Evolutionary conservation across 2,329 filamentous ascomycete species (phyloP).

Genomic region (Fusarium burgessii): DNA sequence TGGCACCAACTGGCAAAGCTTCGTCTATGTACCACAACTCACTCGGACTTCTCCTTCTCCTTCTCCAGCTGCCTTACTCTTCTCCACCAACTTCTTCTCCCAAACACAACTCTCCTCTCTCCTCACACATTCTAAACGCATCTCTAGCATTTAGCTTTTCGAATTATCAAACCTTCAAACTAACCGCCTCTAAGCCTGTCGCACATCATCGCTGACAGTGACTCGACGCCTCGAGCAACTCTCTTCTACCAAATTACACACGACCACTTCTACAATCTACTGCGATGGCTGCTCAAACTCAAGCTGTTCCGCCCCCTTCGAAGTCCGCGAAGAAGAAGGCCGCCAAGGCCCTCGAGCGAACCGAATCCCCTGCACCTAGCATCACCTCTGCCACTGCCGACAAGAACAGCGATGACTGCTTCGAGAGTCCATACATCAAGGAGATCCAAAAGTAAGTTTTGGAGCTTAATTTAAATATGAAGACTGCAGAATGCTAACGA

Average conservation of each 20-base stretch:
- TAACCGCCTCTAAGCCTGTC: slow-evolving; percentile 32
- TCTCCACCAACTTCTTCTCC: slow-evolving; percentile 22
- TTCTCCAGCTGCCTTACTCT: slow-evolving; percentile 13
- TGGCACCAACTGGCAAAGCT: slow-evolving; percentile 28
- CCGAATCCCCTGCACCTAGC: slow-evolving; percentile 67
- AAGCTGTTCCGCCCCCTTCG: slow-evolving; percentile 69
- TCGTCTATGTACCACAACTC: slow-evolving; percentile 34
- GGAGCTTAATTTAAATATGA: background rate
- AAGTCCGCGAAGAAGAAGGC: slow-evolving; percentile 78
- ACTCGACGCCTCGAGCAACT: slow-evolving; percentile 40
- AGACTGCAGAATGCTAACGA: slow-evolving; percentile 32
- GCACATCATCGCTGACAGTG: slow-evolving; percentile 32
- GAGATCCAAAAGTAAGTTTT: slow-evolving; percentile 86
- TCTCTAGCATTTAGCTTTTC: slow-evolving; percentile 12
- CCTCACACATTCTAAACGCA: slow-evolving; percentile 13
- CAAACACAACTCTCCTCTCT: slow-evolving; percentile 17
- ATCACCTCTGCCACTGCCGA: slow-evolving; percentile 59
- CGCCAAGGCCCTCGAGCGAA: slow-evolving; percentile 63
- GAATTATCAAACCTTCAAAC: slow-evolving; percentile 2
- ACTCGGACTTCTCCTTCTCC: slow-evolving; percentile 25
- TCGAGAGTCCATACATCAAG: slow-evolving; percentile 83
- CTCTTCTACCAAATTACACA: slow-evolving; percentile 29
- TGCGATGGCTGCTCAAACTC: slow-evolving; percentile 71
- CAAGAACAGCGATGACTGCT: slow-evolving; percentile 66
- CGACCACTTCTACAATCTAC: slow-evolving; percentile 17